Conservation (phyloP, 306 rosid species). For the Gillenia trifoliata region DNA sequence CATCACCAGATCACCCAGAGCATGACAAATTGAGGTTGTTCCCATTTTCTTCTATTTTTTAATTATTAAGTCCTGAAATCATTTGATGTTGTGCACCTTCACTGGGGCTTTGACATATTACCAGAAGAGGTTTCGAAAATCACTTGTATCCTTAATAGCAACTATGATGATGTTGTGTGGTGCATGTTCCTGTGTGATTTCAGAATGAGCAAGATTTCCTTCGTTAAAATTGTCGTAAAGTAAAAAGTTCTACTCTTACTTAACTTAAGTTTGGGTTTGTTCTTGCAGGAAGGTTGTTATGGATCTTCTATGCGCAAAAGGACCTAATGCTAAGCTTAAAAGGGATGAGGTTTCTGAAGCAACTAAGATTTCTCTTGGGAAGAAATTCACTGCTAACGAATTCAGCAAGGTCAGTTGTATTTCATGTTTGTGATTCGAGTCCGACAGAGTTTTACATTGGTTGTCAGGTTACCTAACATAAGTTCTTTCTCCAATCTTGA, state of each 20-base stretch:
- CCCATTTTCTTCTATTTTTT: neutral
- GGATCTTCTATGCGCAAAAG: conserved; percentile 57
- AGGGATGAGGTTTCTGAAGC: conserved; percentile 68
- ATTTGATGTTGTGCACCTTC: neutral
- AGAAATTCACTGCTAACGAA: conserved; percentile 58
- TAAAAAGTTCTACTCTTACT: neutral
- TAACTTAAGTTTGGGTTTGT: conserved; percentile 15
- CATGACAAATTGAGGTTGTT: conserved; percentile 69
- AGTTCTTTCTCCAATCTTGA: neutral
- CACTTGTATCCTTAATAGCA: neutral
- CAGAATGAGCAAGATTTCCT: neutral
- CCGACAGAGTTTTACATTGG: neutral
- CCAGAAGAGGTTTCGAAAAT: neutral
- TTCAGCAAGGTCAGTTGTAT: conserved; percentile 60
- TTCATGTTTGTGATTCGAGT: neutral
- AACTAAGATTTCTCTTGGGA: conserved; percentile 50
- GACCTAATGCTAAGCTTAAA: conserved; percentile 54
- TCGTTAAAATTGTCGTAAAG: neutral
- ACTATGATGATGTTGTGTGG: neutral
- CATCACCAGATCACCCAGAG: conserved; percentile 56
- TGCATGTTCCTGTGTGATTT: neutral
- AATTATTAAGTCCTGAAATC: neutral
- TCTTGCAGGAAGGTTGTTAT: conserved; percentile 74
- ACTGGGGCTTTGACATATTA: neutral
- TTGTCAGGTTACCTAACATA: neutral